phyloP scores from a whole-genome alignment of 2,329 filamentous ascomycete genomes.

The Sclerotinia glacialis region DNA sequence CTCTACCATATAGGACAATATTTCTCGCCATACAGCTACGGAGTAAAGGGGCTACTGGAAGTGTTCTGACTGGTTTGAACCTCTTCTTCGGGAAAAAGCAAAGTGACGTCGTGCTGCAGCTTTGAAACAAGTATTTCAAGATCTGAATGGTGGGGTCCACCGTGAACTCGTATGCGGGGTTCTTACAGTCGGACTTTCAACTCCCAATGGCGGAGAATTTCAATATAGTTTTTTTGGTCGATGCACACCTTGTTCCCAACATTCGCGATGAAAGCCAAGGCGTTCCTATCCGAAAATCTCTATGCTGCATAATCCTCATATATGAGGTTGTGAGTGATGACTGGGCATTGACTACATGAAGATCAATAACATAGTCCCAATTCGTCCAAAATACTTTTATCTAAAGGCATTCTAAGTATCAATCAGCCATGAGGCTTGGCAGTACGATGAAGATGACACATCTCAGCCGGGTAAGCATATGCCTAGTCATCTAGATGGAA shows the following conservation, averaged over 20 bases:
- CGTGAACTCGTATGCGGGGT: background rate
- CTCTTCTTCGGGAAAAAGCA: background rate
- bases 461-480: background rate
- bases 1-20: background rate
- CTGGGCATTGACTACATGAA: too few species aligned
- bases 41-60: background rate
- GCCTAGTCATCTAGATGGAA: background rate
- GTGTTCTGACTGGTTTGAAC: too few species aligned
- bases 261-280: background rate
- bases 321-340: background rate
- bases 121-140: background rate
- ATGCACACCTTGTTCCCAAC: background rate
- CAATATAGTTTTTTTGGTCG: background rate
- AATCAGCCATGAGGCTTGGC: background rate
- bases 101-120: background rate
- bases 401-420: background rate
- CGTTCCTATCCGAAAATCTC: background rate
- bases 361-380: background rate
- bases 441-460: background rate
- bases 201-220: background rate
- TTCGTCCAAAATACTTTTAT: background rate
- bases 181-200: background rate
- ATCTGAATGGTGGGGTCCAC: background rate
- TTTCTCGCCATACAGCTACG: background rate
- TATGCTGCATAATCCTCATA: background rate